Base-by-base conservation (phyloP, 768 basidiomycete species). In the Polyporus arcularius region DNA sequence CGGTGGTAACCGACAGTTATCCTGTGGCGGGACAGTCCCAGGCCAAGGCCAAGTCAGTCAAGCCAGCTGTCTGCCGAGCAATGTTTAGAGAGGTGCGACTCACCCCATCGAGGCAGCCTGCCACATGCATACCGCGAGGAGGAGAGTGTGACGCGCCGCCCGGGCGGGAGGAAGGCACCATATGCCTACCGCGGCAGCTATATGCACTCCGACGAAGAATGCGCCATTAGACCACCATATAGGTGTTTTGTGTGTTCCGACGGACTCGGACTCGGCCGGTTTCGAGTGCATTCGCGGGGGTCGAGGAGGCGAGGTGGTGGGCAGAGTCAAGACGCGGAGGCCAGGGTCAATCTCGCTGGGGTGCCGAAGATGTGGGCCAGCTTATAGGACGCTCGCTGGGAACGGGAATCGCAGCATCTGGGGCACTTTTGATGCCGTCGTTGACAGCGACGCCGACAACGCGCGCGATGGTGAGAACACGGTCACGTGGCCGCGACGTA, bases 1-100 rank as follows among this genome's bases (percentile, higher is more conserved):
- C 90, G 80, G 69, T 92, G 90, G 70, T 92, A 92, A 1, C 90
- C 90, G 65, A 89, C 78, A 3, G 86, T 91, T 50, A 92, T 84
- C 1, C 89, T 89, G 58, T 10, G 39, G 2, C 52, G 28, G 10
- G 43, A 10, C 45, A 2, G 10, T 12, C 6, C 21, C 21, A 26
- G 26, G 21, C 14, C 18, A 26, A 26, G 26, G 21, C 14, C 18
- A 26, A 18, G 46, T 48, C 12, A 48, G 46, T 26, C 26, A 30
- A 18, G 21, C 26, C 4, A 14, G 12, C 26, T 12, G 3, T 10
- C 39, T 12, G 32, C 35, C 38, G 21, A 30, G n/a, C 45, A 41
- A 30, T 57, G 15, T 16, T 15, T 41, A 41, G 53, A 51, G 48
- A 39, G 31, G 16, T 21, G 35, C 15, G 42, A 76, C 81, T 67